Percentiles rank a stretch among this genome's conserved stretches.
These are phyloP conservation scores for Plantago major DNA, from an alignment of 257 asterid genomes.

Conservation along the genomic window DNA sequence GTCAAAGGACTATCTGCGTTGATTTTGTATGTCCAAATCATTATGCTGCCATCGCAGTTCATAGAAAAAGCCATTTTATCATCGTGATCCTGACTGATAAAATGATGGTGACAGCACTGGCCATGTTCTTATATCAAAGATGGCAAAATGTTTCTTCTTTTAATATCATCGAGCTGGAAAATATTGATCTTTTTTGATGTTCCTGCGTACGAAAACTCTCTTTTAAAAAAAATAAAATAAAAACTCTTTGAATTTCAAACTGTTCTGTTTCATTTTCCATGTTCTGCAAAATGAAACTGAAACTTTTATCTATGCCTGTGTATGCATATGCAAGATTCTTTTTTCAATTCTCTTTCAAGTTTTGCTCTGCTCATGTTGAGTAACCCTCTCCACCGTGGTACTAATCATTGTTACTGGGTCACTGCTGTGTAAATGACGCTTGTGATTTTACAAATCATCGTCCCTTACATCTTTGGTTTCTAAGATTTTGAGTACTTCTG, in stretches of 20 bases:
- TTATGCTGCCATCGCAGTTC: too few relatives aligned
- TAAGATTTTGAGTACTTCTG: slow-evolving; percentile 7
- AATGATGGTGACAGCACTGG: too few relatives aligned
- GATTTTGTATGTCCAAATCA: too few relatives aligned
- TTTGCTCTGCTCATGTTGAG: slow-evolving; percentile 1
- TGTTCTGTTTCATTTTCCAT: neutral
- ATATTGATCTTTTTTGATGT: neutral
- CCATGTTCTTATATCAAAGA: too few relatives aligned
- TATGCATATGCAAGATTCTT: neutral
- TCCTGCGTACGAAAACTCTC: neutral
- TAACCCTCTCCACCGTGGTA: neutral
- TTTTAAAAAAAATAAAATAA: too few relatives aligned
- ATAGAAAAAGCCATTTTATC: neutral
- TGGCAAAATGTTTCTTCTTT: too few relatives aligned
- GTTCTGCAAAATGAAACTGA: slow-evolving; percentile 6
- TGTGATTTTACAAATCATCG: slow-evolving; percentile 13
- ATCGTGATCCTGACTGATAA: slow-evolving; percentile 2
- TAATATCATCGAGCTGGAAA: neutral
- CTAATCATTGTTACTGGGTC: slow-evolving; percentile 4
- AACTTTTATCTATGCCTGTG: too few relatives aligned
- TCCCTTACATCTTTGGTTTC: neutral
- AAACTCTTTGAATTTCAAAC: too few relatives aligned
- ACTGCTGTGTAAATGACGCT: slow-evolving; percentile 12
- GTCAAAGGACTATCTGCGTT: too few relatives aligned
- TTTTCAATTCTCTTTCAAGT: neutral